A percentile compares a stretch with the other conserved stretches of the same genome.
Evolutionary conservation across 768 basidiomycete genomes (phyloP).

Genomic region (Pleurotus salmoneostramineus): DNA sequence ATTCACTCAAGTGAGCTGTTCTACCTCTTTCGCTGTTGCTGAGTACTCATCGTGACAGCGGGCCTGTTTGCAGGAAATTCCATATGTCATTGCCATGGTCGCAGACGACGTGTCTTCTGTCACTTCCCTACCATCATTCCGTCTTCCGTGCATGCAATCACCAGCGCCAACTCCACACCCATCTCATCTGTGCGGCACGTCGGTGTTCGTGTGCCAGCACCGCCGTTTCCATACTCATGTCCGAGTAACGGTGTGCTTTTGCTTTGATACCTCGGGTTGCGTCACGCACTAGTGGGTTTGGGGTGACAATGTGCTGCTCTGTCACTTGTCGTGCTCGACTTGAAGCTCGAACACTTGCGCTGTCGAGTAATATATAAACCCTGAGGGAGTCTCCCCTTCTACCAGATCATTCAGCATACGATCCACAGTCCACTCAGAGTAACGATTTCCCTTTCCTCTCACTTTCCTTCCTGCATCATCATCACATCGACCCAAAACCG

Average conservation of each 20-base stretch:
- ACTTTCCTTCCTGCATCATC: background rate
- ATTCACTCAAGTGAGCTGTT: no score
- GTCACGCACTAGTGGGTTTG: background rate
- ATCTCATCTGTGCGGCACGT: background rate
- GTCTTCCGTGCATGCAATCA: slow-evolving; percentile 1
- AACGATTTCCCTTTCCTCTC: background rate
- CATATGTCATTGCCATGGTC: no score
- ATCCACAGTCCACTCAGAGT: slow-evolving; percentile 2
- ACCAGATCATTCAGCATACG: background rate
- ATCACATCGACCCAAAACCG: no score
- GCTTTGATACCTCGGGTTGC: background rate
- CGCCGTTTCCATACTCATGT: background rate
- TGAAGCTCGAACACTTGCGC: background rate
- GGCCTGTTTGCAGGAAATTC: no score
- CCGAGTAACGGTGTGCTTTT: background rate
- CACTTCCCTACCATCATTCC: no score
- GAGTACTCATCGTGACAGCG: no score
- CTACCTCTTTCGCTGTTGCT: no score
- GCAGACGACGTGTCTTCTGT: no score
- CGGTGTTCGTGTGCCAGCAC: background rate
- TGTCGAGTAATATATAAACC: background rate
- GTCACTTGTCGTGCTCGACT: background rate
- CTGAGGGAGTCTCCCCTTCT: background rate
- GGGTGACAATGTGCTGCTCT: background rate
- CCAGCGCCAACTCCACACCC: background rate